Conservation (phyloP, 495 filamentous ascomycete genomes). For the Chaetomium cochliodes region DNA sequence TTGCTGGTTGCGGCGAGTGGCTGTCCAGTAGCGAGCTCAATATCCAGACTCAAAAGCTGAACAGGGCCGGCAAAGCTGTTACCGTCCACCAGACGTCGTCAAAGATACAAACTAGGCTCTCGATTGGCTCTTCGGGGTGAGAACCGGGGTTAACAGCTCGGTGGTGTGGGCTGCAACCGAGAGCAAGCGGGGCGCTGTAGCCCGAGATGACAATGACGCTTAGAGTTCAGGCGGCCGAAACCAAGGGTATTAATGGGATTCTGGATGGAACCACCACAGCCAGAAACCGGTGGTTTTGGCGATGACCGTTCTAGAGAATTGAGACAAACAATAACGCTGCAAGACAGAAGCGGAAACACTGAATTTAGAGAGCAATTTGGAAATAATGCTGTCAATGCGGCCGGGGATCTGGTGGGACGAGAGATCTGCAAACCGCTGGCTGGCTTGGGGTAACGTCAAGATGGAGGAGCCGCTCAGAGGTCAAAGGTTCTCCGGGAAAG, state of each 20-base stretch:
- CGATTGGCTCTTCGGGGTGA: background rate
- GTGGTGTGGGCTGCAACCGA: background rate
- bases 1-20: no score
- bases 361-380: background rate
- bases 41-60: conserved; percentile 3
- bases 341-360: background rate
- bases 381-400: conserved; percentile 14
- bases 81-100: conserved; percentile 9
- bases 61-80: background rate
- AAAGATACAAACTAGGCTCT: background rate
- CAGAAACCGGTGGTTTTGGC: background rate
- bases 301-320: background rate
- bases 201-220: background rate
- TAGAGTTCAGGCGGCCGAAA: background rate
- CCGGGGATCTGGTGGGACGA: conserved; percentile 14
- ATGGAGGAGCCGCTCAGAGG: background rate
- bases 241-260: background rate
- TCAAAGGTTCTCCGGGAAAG: background rate
- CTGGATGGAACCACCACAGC: background rate
- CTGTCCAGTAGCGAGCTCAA: background rate
- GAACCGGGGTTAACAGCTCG: background rate
- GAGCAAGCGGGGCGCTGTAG: background rate
- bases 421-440: conserved; percentile 8
- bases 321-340: background rate
- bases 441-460: conserved; percentile 5